Percentiles rank a stretch among this genome's conserved stretches.
Conservation (phyloP, 2,329 filamentous ascomycete genomes). For the Alternaria brassicicola region DNA sequence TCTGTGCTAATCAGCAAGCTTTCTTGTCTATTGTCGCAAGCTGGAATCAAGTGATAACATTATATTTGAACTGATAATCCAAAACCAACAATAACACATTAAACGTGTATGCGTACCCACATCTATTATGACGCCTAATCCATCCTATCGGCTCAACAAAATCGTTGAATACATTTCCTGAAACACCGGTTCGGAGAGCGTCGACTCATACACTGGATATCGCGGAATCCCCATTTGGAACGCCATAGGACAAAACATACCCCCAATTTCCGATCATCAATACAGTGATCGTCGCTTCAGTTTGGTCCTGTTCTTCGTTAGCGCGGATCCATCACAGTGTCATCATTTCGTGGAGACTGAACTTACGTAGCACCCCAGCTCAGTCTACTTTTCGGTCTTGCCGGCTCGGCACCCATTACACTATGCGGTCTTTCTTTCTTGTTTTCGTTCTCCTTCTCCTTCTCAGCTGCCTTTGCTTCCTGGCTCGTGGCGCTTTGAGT, state of each 20-base stretch:
- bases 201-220: constrained; percentile 3
- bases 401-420: constrained; percentile 1
- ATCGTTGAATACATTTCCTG: not conserved
- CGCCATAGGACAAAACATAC: not conserved
- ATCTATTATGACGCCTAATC: constrained; percentile 3
- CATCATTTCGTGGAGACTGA: not conserved
- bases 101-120: not conserved
- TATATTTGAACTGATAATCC: not conserved
- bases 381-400: constrained; percentile 20
- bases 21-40: rapidly evolving
- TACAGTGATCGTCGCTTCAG: constrained; percentile 20
- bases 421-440: constrained; percentile 13
- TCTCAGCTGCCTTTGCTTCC: not conserved
- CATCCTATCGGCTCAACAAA: not conserved
- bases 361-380: constrained; percentile 36
- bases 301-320: constrained; percentile 17
- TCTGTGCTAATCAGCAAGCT: not conserved
- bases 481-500: not conserved
- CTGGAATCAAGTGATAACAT: not conserved
- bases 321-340: not conserved
- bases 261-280: not conserved
- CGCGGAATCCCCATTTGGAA: not conserved
- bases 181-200: not conserved
- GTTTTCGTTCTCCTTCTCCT: not conserved
- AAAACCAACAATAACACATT: not conserved